Evolutionary conservation across 305 asterid species (phyloP).

Genomic region (Fraxinus ornus): DNA sequence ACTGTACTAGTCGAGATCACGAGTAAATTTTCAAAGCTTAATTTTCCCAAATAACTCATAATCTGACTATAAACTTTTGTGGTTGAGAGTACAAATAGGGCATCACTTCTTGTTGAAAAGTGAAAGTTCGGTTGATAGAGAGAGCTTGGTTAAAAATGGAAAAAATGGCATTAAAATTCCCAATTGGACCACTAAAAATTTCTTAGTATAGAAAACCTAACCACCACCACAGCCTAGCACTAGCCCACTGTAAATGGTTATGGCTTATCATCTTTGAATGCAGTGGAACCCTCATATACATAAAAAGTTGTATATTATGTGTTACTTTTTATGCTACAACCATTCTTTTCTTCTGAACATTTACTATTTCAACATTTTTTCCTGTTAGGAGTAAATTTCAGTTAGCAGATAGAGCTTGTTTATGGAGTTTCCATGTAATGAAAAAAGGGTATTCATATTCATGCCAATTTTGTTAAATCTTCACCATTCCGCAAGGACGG

Average conservation of each 20-base stretch:
- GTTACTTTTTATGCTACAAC: constrained; percentile 29
- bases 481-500: constrained; percentile 13
- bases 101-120: constrained; percentile 30
- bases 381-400: constrained; percentile 31
- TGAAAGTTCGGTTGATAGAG: constrained; percentile 42
- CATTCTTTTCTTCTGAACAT: constrained; percentile 36
- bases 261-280: constrained; percentile 19
- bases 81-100: constrained; percentile 38
- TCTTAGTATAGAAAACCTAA: constrained; percentile 41
- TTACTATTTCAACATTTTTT: constrained; percentile 22
- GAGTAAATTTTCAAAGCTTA: background rate
- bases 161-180: constrained; percentile 36
- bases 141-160: constrained; percentile 38
- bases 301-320: background rate
- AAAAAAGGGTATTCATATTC: constrained; percentile 31
- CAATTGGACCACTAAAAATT: constrained; percentile 35
- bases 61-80: background rate
- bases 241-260: constrained; percentile 26
- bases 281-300: background rate
- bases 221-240: constrained; percentile 43
- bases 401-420: constrained; percentile 21
- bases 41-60: background rate
- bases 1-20: background rate
- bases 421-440: constrained; percentile 31
- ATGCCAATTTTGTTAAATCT: constrained; percentile 33